Evolutionary conservation across 352 stramenopile species (phyloP).

Genomic region (Phytophthora lateralis): DNA sequence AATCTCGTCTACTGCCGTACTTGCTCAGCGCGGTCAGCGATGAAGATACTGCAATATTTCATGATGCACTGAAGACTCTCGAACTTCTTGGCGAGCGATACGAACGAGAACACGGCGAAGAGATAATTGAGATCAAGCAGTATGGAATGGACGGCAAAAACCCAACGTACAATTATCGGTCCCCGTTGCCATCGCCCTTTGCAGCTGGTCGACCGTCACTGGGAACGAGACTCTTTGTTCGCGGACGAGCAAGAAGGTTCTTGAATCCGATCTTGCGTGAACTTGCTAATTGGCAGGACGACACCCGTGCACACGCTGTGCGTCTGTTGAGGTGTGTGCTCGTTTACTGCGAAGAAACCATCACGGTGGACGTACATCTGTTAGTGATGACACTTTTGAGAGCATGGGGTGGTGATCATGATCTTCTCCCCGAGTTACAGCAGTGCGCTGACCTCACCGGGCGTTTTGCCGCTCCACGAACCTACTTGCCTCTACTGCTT

Average conservation of each 20-base stretch:
- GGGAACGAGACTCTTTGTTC: conserved; percentile 91
- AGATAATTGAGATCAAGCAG: conserved; percentile 94
- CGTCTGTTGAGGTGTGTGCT: conserved; percentile 90
- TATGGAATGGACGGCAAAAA: conserved; percentile 94
- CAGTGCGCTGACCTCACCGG: conserved; percentile 64
- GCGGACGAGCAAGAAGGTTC: conserved; percentile 89
- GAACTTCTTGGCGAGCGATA: conserved; percentile 61
- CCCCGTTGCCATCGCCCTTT: conserved; percentile 85
- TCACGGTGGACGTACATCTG: conserved; percentile 89
- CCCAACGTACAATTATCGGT: conserved; percentile 85
- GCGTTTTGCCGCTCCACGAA: conserved; percentile 64
- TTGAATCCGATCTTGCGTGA: conserved; percentile 90
- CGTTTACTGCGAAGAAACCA: conserved; percentile 94
- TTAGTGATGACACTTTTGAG: conserved; percentile 75
- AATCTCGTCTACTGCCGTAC: conserved; percentile 94
- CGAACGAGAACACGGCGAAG: conserved; percentile 70
- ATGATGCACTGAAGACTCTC: conserved; percentile 76
- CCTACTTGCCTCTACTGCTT: conserved; percentile 72
- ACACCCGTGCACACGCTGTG: conserved; percentile 82
- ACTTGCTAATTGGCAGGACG: conserved; percentile 91
- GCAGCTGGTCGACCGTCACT: conserved; percentile 73
- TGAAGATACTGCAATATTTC: conserved; percentile 47
- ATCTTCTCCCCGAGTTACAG: conserved; percentile 29
- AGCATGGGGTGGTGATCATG: conserved; percentile 44
- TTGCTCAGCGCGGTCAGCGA: conserved; percentile 91